Conservation (phyloP, 345 rosid genomes). For the Pistacia integerrima region DNA sequence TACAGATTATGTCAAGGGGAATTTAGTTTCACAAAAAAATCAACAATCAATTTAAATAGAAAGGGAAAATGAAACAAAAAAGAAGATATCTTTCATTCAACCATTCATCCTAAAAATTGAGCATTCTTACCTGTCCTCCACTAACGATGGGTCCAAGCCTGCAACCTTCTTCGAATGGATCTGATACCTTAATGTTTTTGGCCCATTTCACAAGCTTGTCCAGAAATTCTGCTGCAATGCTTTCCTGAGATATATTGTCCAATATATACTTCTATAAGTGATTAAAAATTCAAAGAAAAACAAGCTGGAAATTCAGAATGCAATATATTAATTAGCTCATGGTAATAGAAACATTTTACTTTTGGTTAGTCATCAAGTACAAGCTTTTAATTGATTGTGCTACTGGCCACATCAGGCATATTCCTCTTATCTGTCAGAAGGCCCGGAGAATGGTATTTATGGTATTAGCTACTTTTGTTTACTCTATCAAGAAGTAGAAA, state of each 20-base stretch:
- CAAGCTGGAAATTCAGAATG: not conserved
- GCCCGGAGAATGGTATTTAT: not conserved
- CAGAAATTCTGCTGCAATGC: constrained; percentile 67
- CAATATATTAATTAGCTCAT: not conserved
- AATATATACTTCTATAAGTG: constrained; percentile 4
- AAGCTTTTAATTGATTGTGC: not conserved
- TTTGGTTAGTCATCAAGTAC: not conserved
- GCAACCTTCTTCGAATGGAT: constrained; percentile 92
- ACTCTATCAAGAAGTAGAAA: not conserved
- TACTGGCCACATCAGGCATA: not conserved
- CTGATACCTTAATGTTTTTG: constrained; percentile 81
- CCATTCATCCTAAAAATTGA: not conserved
- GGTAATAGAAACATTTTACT: not conserved
- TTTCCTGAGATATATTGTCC: constrained; percentile 54
- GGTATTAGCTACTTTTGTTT: not conserved
- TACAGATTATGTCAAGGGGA: not conserved
- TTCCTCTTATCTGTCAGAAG: constrained; percentile 8
- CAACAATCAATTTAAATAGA: not conserved
- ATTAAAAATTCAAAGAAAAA: constrained; percentile 8
- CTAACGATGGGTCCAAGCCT: constrained; percentile 94
- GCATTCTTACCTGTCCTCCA: constrained; percentile 64
- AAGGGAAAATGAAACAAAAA: not conserved
- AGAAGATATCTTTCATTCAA: not conserved
- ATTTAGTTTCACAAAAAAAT: not conserved
- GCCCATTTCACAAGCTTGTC: constrained; percentile 78